These are phyloP conservation scores for Mycena kentingensis DNA, from an alignment of 768 basidiomycete genomes.

Conservation along the genomic window DNA sequence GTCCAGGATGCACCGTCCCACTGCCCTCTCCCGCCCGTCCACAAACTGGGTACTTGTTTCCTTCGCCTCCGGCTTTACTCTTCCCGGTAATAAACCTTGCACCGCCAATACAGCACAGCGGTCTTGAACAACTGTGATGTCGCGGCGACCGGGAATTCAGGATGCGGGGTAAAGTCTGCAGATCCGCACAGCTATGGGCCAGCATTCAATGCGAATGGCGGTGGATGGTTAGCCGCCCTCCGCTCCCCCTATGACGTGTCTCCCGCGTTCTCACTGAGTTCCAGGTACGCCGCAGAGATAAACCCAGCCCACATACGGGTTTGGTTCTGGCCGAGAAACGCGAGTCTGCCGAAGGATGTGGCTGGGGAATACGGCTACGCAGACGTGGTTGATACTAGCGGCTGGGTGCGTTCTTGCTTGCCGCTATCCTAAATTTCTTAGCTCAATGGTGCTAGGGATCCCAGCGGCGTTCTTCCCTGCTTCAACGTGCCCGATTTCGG, in stretches of 20 bases:
- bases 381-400: conserved; percentile 44
- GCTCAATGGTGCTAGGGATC: conserved; percentile 43
- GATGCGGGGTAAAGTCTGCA: conserved; percentile 53
- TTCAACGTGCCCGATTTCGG: conserved; percentile 55
- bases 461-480: conserved; percentile 66
- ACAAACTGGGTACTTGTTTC: conserved; percentile 47
- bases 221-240: conserved; percentile 52
- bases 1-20: conserved; percentile 56
- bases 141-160: conserved; percentile 49
- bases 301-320: conserved; percentile 59
- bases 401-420: conserved; percentile 45
- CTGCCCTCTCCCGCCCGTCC: conserved; percentile 29
- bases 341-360: conserved; percentile 49
- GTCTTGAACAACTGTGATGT: conserved; percentile 51
- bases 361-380: conserved; percentile 1
- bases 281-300: conserved; percentile 66
- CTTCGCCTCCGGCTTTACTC: neutral
- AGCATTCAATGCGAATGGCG: conserved; percentile 57
- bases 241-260: neutral
- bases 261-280: neutral
- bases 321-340: conserved; percentile 69
- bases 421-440: neutral
- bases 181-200: conserved; percentile 56
- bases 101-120: no score
- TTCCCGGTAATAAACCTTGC: neutral